Evolutionary conservation across 1,139 yeast genomes (phyloP).

Genomic region (Yamadazyma epiphylla): DNA sequence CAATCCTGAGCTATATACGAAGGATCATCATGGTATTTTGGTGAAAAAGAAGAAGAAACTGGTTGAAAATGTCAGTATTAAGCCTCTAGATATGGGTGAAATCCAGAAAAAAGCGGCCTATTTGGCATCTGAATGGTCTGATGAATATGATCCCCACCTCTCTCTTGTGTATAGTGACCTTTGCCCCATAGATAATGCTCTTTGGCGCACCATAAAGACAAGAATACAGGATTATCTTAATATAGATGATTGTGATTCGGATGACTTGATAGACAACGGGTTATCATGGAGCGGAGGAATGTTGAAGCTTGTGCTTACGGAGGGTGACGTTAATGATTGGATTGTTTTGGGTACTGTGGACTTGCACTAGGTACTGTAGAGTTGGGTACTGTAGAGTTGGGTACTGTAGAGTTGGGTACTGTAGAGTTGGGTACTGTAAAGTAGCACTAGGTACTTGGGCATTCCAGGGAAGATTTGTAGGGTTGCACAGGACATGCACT

Average conservation of each 20-base stretch:
- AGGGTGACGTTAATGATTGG: slow-evolving; percentile 77
- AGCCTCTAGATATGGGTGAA: slow-evolving; percentile 23
- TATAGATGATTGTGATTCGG: slow-evolving; percentile 42
- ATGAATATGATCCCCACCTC: slow-evolving; percentile 69
- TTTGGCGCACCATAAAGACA: slow-evolving; percentile 64
- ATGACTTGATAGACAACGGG: slow-evolving; percentile 31
- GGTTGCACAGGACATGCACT: too few relatives aligned
- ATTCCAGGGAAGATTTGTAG: too few relatives aligned
- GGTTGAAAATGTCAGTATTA: slow-evolving; percentile 8
- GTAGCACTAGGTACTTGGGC: too few relatives aligned
- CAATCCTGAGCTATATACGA: slow-evolving; percentile 40
- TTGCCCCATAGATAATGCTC: slow-evolving; percentile 68
- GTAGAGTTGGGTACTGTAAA: too few relatives aligned
- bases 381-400: too few relatives aligned
- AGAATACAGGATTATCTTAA: slow-evolving; percentile 67
- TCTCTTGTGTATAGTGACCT: slow-evolving; percentile 67
- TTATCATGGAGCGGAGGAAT: slow-evolving; percentile 66
- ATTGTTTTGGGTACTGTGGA: slow-evolving; percentile 59
- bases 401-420: too few relatives aligned
- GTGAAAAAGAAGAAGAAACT: slow-evolving; percentile 18
- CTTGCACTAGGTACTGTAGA: too few relatives aligned
- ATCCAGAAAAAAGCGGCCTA: slow-evolving; percentile 28
- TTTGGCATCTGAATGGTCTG: slow-evolving; percentile 50
- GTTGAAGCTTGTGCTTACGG: slow-evolving; percentile 66
- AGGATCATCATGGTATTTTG: slow-evolving; percentile 29